phyloP scores from a whole-genome alignment of 2,329 filamentous ascomycete species.

The Microcera coccophila region DNA sequence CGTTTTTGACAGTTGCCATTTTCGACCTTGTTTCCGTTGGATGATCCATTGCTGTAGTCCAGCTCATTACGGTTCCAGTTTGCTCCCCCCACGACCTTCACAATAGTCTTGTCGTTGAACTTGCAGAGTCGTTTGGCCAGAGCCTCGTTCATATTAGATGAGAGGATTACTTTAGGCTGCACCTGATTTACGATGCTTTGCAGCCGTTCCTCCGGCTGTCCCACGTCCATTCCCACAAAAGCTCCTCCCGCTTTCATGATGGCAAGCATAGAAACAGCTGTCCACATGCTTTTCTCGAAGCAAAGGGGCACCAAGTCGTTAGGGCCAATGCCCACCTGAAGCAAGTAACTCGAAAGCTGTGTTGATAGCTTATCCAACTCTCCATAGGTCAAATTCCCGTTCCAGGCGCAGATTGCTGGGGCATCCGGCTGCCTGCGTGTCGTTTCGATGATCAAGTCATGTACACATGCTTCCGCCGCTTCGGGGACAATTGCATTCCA shows the following conservation, averaged over 20 bases:
- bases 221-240: slow-evolving; percentile 13
- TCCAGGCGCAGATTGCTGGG: slow-evolving; percentile 41
- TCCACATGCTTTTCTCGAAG: slow-evolving; percentile 35
- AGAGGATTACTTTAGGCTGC: too few relatives aligned
- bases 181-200: neutral
- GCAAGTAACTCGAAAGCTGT: slow-evolving; percentile 38
- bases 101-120: too few relatives aligned
- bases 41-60: too few relatives aligned
- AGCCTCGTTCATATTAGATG: too few relatives aligned
- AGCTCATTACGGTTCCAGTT: too few relatives aligned
- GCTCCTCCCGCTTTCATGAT: slow-evolving; percentile 32
- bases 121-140: too few relatives aligned
- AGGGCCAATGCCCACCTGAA: slow-evolving; percentile 26
- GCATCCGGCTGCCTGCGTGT: slow-evolving; percentile 28
- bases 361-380: slow-evolving; percentile 31
- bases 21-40: too few relatives aligned
- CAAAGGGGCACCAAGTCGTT: slow-evolving; percentile 28
- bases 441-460: neutral
- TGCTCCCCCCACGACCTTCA: too few relatives aligned
- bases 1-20: too few relatives aligned
- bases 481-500: neutral
- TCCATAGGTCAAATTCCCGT: slow-evolving; percentile 39
- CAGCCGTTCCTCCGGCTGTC: neutral
- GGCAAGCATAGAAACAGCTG: slow-evolving; percentile 29
- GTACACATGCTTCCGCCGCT: slow-evolving; percentile 19